Conservation (phyloP, 2,329 filamentous ascomycete species). For the Penicillium sp. region DNA sequence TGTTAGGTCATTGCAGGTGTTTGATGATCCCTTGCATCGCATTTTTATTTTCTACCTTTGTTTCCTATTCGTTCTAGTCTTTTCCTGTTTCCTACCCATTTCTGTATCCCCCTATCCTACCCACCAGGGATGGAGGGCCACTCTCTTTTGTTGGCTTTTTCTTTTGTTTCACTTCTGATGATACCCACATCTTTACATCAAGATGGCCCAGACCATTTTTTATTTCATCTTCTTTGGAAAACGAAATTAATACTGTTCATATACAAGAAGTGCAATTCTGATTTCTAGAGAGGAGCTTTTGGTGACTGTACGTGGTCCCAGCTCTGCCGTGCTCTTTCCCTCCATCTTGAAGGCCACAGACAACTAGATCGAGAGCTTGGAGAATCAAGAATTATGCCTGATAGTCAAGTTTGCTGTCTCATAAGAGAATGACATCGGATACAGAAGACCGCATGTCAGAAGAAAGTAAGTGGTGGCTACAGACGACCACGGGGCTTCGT, state of each 20-base stretch:
- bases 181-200: slow-evolving; percentile 29
- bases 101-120: slow-evolving; percentile 5
- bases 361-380: too few species aligned
- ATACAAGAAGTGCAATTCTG: too few species aligned
- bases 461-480: too few species aligned
- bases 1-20: not conserved
- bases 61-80: not conserved
- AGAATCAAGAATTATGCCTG: too few species aligned
- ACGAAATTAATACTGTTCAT: not conserved
- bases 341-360: too few species aligned
- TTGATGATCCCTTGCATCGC: not conserved
- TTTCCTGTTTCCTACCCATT: slow-evolving; percentile 5
- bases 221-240: not conserved
- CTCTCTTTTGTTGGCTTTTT: slow-evolving; percentile 4
- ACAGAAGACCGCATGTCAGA: too few species aligned
- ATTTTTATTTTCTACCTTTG: not conserved
- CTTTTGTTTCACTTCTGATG: slow-evolving; percentile 22
- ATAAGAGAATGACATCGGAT: too few species aligned
- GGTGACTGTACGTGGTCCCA: too few species aligned
- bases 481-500: too few species aligned
- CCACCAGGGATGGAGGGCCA: slow-evolving; percentile 1
- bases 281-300: too few species aligned
- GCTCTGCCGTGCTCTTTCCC: too few species aligned
- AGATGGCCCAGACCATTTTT: slow-evolving; percentile 4
- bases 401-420: too few species aligned